A percentile compares a stretch with the other conserved stretches of the same genome.
phyloP scores from a whole-genome alignment of 2,329 filamentous ascomycete species.

The Lachnellula occidentalis region DNA sequence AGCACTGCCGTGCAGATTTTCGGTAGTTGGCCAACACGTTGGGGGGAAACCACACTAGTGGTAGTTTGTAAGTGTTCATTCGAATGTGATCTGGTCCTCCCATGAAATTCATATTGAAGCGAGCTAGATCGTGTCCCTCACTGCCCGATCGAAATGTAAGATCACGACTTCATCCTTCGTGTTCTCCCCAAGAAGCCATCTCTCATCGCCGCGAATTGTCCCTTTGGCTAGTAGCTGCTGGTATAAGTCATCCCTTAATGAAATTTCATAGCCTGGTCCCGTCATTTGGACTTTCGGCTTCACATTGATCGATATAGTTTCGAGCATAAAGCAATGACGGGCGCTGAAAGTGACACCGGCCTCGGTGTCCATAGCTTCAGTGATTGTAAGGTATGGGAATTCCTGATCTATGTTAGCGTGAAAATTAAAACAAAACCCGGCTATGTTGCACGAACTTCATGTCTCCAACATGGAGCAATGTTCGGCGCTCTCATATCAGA shows the following conservation, averaged over 20 bases:
- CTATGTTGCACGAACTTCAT: conserved; percentile 29
- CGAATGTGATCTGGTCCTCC: too few relatives aligned
- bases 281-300: conserved; percentile 33
- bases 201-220: conserved; percentile 52
- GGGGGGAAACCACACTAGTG: too few relatives aligned
- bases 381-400: conserved; percentile 46
- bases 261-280: conserved; percentile 32
- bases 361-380: conserved; percentile 38
- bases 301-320: conserved; percentile 41
- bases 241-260: conserved; percentile 42
- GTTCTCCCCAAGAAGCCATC: conserved; percentile 58
- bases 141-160: conserved; percentile 39
- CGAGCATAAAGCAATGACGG: conserved; percentile 43
- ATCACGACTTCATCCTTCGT: conserved; percentile 45
- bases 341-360: conserved; percentile 43
- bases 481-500: conserved; percentile 26
- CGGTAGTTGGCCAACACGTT: too few relatives aligned
- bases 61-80: too few relatives aligned
- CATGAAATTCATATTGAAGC: too few relatives aligned
- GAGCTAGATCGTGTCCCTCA: not conserved
- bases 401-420: conserved; percentile 29
- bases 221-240: conserved; percentile 46
- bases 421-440: not conserved
- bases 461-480: conserved; percentile 47
- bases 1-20: too few relatives aligned